Evolutionary conservation across 2,329 filamentous ascomycete species (phyloP).

Genomic region (Myriangium duriaei): DNA sequence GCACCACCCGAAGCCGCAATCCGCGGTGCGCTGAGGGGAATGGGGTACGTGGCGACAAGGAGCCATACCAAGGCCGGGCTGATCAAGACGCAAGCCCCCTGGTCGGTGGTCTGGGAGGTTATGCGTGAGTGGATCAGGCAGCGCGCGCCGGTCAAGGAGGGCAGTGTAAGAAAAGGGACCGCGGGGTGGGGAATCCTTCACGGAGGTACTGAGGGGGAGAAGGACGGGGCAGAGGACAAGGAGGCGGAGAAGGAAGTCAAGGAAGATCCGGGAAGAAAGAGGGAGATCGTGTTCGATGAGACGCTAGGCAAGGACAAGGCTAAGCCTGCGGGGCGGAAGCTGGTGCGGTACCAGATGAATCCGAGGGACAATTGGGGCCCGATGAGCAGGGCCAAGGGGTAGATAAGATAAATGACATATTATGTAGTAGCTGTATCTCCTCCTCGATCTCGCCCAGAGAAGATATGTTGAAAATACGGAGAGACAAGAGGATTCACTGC

Average conservation of each 20-base stretch:
- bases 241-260: slow-evolving; percentile 16
- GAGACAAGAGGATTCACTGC: no score
- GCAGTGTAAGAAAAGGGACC: slow-evolving; percentile 55
- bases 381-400: slow-evolving; percentile 42
- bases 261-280: slow-evolving; percentile 10
- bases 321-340: slow-evolving; percentile 48
- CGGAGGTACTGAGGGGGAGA: slow-evolving; percentile 22
- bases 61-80: slow-evolving; percentile 84
- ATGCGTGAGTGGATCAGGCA: slow-evolving; percentile 87
- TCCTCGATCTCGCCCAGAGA: no score
- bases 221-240: slow-evolving; percentile 14
- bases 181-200: slow-evolving; percentile 54
- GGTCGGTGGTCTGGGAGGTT: slow-evolving; percentile 79
- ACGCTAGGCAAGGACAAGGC: slow-evolving; percentile 57
- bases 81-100: slow-evolving; percentile 88
- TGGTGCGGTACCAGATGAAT: slow-evolving; percentile 82
- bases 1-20: slow-evolving; percentile 70
- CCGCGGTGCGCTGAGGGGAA: slow-evolving; percentile 64
- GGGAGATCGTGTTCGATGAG: slow-evolving; percentile 66
- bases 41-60: slow-evolving; percentile 72
- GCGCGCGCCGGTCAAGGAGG: slow-evolving; percentile 62
- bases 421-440: no score
- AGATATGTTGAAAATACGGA: no score
- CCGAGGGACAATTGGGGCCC: slow-evolving; percentile 91
- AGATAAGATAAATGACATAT: no score